phyloP scores from a whole-genome alignment of 345 rosid species.

The Physaria fendleri region DNA sequence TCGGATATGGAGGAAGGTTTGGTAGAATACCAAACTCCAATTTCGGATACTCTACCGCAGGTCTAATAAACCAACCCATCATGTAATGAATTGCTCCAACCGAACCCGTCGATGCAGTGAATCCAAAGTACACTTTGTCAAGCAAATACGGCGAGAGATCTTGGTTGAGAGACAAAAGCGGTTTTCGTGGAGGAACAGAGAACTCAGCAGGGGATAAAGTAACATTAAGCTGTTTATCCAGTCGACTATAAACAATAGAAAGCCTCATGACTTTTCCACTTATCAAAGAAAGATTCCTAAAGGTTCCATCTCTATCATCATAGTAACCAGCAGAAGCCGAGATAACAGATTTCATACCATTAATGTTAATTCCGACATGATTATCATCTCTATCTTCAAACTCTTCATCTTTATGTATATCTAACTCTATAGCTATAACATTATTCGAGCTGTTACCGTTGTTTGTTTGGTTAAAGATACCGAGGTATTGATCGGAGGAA shows the following conservation, averaged over 20 bases:
- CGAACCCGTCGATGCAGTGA: constrained; percentile 45
- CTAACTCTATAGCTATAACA: constrained; percentile 48
- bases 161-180: constrained; percentile 37
- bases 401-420: constrained; percentile 35
- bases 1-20: constrained; percentile 46
- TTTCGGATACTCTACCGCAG: constrained; percentile 11
- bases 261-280: constrained; percentile 29
- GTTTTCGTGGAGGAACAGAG: neutral
- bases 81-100: constrained; percentile 34
- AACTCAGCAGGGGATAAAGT: constrained; percentile 30
- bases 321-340: constrained; percentile 41
- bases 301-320: constrained; percentile 1
- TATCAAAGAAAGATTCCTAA: neutral
- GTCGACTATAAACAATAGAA: constrained; percentile 41
- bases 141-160: constrained; percentile 38
- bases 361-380: constrained; percentile 54
- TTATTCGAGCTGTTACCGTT: constrained; percentile 32
- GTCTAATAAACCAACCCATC: constrained; percentile 29
- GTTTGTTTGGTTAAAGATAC: constrained; percentile 35
- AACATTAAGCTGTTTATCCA: constrained; percentile 28
- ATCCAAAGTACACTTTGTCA: constrained; percentile 42
- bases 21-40: constrained; percentile 18
- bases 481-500: constrained; percentile 29
- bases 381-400: constrained; percentile 38
- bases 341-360: constrained; percentile 24